phyloP scores from a whole-genome alignment of 331 rosid species.

The Arachis monticola region DNA sequence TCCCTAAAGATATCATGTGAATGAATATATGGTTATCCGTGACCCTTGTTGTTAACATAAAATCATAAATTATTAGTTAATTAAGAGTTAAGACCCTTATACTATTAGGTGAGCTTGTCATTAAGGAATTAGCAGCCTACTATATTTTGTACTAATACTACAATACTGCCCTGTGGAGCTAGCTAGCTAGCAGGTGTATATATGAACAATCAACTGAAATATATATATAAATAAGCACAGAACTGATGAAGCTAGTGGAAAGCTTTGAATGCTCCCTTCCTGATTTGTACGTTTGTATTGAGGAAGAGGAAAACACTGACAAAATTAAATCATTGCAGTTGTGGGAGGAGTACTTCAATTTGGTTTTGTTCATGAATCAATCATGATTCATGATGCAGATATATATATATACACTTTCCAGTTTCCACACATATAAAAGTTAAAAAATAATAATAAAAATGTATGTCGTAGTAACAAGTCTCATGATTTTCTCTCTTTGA shows the following conservation, averaged over 20 bases:
- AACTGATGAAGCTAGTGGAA: constrained; percentile 1
- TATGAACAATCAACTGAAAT: constrained; percentile 6
- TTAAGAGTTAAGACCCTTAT: neutral
- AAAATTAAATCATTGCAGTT: neutral
- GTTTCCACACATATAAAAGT: neutral
- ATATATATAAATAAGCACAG: neutral
- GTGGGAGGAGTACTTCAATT: too few relatives aligned
- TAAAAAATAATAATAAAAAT: neutral
- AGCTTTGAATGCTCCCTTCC: constrained; percentile 18
- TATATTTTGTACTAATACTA: neutral
- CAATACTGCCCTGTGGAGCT: too few relatives aligned
- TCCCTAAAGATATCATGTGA: neutral
- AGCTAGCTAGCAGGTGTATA: neutral
- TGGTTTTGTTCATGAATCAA: neutral
- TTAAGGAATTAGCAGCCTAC: constrained; percentile 21
- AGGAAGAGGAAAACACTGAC: neutral
- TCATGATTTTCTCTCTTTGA: constrained; percentile 8
- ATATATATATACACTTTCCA: neutral
- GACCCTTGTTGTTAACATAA: constrained; percentile 2
- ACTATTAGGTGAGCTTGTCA: constrained; percentile 12
- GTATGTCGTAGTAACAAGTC: neutral
- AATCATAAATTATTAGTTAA: neutral
- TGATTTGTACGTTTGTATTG: neutral
- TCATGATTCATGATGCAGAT: neutral
- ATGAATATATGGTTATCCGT: neutral